phyloP scores from a whole-genome alignment of 441 rosid species.

The Rhodomyrtus psidioides region DNA sequence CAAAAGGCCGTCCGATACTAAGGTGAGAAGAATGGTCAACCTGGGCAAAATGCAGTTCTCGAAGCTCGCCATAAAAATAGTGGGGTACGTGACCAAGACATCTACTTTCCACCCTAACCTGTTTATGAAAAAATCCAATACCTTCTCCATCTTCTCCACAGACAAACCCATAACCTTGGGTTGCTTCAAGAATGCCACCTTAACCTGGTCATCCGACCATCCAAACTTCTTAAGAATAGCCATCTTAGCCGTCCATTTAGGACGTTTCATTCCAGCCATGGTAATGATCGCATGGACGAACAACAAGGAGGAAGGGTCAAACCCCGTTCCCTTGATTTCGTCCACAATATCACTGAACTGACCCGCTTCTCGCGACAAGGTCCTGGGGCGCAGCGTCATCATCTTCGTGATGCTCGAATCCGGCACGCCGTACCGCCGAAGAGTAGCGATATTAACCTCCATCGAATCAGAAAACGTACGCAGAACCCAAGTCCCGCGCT shows the following conservation, averaged over 20 bases:
- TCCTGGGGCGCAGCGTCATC: not conserved
- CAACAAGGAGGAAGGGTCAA: conserved; percentile 2
- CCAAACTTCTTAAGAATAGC: conserved; percentile 2
- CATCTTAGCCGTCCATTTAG: conserved; percentile 7
- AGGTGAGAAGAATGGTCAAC: not conserved
- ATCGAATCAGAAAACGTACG: not conserved
- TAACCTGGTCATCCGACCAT: not conserved
- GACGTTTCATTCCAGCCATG: not conserved
- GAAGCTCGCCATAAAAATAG: conserved; percentile 4
- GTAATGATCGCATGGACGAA: conserved; percentile 1
- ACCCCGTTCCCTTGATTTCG: not conserved
- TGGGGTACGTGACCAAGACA: not conserved
- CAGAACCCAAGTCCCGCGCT: conserved; percentile 8
- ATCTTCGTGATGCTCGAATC: conserved; percentile 3
- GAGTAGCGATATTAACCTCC: conserved; percentile 3
- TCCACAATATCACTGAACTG: not conserved
- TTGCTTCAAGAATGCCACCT: conserved; percentile 6
- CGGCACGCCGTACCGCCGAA: conserved; percentile 1
- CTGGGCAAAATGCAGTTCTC: conserved; percentile 8
- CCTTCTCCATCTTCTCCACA: conserved; percentile 3
- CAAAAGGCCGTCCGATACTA: not conserved
- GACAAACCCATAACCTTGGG: conserved; percentile 7
- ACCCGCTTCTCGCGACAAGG: not conserved
- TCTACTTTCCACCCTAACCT: conserved; percentile 1
- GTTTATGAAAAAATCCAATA: not conserved